phyloP scores from a whole-genome alignment of 31 red algal genomes.

The Odonthalia washingtoniensis region DNA sequence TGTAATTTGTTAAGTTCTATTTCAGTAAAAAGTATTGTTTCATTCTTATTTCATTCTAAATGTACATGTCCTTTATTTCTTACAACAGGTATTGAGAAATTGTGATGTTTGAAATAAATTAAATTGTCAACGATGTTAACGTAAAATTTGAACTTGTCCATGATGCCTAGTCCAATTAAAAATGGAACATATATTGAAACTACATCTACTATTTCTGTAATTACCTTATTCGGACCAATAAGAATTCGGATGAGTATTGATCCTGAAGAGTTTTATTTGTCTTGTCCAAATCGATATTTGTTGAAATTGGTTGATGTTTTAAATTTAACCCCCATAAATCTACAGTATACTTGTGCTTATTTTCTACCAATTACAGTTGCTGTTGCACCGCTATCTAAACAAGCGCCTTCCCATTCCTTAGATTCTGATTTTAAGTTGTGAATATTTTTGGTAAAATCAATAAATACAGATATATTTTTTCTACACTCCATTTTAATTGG shows the following conservation, averaged over 20 bases:
- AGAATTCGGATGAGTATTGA: not conserved
- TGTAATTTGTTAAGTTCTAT: not conserved
- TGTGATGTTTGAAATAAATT: not conserved
- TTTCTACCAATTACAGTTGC: not conserved
- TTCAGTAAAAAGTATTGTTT: not conserved
- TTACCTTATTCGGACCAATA: too few species aligned
- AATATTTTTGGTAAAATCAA: too few species aligned
- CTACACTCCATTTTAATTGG: not conserved
- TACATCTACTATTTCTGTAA: not conserved
- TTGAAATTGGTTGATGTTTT: not conserved
- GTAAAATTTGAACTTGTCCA: not conserved
- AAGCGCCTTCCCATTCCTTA: not conserved
- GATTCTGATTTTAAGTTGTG: not conserved
- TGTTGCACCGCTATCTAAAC: too few species aligned
- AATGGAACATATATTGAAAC: not conserved
- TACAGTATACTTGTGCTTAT: not conserved
- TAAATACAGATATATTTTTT: too few species aligned
- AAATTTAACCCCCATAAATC: slow-evolving; percentile 1
- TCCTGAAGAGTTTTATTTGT: not conserved
- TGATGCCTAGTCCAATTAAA: not conserved
- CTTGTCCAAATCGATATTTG: not conserved
- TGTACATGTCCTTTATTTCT: not conserved
- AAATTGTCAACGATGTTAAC: too few species aligned
- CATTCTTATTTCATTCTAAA: not conserved
- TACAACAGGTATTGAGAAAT: not conserved